phyloP scores from a whole-genome alignment of 257 asterid species.

The Solanum chiquidenum region DNA sequence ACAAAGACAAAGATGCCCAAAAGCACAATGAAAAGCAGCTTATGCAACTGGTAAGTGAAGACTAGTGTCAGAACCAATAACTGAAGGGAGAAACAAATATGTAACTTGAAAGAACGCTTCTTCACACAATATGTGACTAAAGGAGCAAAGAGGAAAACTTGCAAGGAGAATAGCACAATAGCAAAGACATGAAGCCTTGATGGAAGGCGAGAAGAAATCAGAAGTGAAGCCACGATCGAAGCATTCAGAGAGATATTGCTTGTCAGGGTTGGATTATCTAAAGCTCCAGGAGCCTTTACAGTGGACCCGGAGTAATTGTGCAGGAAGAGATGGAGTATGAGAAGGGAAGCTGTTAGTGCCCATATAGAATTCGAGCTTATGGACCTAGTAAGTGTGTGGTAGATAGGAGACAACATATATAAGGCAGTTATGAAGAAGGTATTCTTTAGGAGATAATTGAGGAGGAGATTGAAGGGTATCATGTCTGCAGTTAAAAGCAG shows the following conservation, averaged over 20 bases:
- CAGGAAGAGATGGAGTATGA: conserved; percentile 31
- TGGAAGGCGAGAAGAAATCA: conserved; percentile 86
- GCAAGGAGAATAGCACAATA: conserved; percentile 73
- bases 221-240: conserved; percentile 79
- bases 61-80: conserved; percentile 42
- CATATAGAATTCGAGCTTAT: conserved; percentile 88
- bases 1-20: conserved; percentile 47
- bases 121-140: conserved; percentile 58
- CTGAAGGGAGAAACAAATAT: conserved; percentile 50
- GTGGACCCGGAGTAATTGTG: conserved; percentile 39
- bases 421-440: conserved; percentile 64
- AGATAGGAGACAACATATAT: conserved; percentile 66
- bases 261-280: conserved; percentile 37
- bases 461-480: conserved; percentile 42
- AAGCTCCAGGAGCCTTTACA: conserved; percentile 49
- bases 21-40: conserved; percentile 45
- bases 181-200: conserved; percentile 81
- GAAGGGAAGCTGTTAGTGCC: conserved; percentile 72
- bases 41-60: conserved; percentile 40
- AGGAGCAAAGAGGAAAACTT: conserved; percentile 81
- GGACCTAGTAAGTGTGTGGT: conserved; percentile 76
- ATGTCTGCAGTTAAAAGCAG: conserved; percentile 62
- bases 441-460: conserved; percentile 47
- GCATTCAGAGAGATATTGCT: conserved; percentile 51
- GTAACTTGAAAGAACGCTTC: conserved; percentile 60